Conservation (phyloP, 2,329 filamentous ascomycete species). For the Aspergillus sp. region DNA sequence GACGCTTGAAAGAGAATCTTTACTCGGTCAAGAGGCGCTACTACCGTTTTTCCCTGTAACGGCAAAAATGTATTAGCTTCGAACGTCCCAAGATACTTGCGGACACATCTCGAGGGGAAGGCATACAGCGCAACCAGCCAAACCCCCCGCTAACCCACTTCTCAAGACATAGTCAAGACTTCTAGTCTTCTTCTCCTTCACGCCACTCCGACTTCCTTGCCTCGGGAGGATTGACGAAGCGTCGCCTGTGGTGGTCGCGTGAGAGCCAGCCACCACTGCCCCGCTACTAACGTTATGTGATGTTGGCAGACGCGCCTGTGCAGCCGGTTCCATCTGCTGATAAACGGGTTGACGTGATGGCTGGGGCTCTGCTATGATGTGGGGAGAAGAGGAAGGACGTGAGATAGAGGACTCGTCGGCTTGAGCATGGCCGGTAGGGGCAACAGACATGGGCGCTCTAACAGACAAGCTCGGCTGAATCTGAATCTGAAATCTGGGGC, state of each 20-base stretch:
- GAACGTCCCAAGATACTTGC: background rate
- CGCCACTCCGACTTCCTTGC: conserved; percentile 21
- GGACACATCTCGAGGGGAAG: conserved; percentile 1
- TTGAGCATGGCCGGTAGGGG: conserved; percentile 35
- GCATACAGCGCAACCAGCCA: conserved; percentile 89
- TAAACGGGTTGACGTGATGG: conserved; percentile 24
- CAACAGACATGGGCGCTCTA: conserved; percentile 31
- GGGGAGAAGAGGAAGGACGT: conserved; percentile 16
- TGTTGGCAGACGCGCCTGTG: conserved; percentile 26
- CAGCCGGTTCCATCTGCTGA: conserved; percentile 38
- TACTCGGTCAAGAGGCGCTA: conserved; percentile 93
- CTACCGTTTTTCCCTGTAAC: conserved; percentile 84
- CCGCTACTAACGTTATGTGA: conserved; percentile 18
- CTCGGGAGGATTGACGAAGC: conserved; percentile 18
- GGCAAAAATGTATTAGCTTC: conserved; percentile 15
- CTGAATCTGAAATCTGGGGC: conserved; percentile 24
- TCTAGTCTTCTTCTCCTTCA: conserved; percentile 64
- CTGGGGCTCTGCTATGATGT: conserved; percentile 23
- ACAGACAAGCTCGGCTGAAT: conserved; percentile 17
- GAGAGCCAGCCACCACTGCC: conserved; percentile 20
- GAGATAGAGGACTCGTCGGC: conserved; percentile 21
- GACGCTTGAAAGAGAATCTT: conserved; percentile 98
- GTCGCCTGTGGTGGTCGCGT: conserved; percentile 23
- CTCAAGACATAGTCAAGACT: conserved; percentile 83
- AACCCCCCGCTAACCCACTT: conserved; percentile 82